A percentile compares a stretch with the other conserved stretches of the same genome.
These are phyloP conservation scores for Naegleria fowleri DNA, from an alignment of 208 protist genomes.

Conservation along the genomic window DNA sequence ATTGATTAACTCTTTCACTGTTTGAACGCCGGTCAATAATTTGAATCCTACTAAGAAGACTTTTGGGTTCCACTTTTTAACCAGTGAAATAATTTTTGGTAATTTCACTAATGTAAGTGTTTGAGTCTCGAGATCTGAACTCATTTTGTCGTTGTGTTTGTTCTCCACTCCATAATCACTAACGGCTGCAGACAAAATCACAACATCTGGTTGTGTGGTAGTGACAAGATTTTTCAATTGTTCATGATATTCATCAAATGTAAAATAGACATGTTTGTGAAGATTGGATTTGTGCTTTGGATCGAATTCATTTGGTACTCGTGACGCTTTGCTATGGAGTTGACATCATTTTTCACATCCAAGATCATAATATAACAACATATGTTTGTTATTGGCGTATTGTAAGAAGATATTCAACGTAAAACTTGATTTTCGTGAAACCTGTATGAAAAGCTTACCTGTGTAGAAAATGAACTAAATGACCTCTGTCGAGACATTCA, in stretches of 20 bases:
- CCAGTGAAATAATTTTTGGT: not conserved
- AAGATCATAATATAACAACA: too few relatives aligned
- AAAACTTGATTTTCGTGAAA: too few relatives aligned
- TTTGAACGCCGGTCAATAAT: not conserved
- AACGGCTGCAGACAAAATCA: not conserved
- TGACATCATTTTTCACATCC: too few relatives aligned
- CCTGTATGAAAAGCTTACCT: not conserved
- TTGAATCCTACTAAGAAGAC: not conserved
- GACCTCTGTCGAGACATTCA: not conserved
- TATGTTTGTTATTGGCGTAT: too few relatives aligned
- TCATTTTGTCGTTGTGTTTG: not conserved
- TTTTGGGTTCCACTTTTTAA: not conserved
- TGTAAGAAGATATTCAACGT: too few relatives aligned
- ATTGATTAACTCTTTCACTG: not conserved
- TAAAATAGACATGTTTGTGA: not conserved
- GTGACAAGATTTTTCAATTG: not conserved
- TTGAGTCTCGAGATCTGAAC: not conserved
- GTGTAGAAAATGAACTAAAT: not conserved
- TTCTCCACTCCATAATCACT: not conserved
- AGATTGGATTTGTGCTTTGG: not conserved
- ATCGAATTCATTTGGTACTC: not conserved
- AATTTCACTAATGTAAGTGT: not conserved
- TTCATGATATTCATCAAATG: not conserved
- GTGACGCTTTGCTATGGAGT: too few relatives aligned
- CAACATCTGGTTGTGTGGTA: not conserved